Conservation (phyloP, 2,329 filamentous ascomycete genomes). For the Paecilomyces niveus region DNA sequence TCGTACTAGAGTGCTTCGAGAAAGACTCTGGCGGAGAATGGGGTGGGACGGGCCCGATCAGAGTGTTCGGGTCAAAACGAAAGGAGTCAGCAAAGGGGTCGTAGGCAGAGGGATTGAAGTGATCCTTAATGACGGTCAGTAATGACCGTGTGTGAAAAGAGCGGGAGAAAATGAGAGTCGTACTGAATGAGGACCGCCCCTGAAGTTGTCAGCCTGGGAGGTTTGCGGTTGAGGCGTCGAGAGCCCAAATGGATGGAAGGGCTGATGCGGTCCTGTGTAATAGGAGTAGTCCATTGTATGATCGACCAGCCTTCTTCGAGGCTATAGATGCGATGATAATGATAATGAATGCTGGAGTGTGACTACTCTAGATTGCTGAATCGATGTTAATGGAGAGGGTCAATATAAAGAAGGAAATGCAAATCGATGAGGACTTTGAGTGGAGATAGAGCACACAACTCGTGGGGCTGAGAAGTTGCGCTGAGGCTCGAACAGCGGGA, state of each 20-base stretch:
- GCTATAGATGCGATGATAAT: not conserved
- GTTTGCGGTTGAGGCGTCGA: conserved; percentile 34
- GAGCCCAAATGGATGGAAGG: conserved; percentile 45
- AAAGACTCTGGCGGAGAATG: conserved; percentile 30
- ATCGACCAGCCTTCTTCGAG: not conserved
- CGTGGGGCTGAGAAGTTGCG: not conserved
- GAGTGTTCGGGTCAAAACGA: conserved; percentile 26
- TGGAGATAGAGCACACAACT: not conserved
- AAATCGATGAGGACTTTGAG: not conserved
- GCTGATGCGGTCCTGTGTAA: conserved; percentile 37
- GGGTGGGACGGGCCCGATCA: conserved; percentile 19
- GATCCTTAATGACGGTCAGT: conserved; percentile 19
- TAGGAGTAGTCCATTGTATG: conserved; percentile 52
- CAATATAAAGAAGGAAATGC: not conserved
- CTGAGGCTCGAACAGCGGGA: not conserved
- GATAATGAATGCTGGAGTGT: not conserved
- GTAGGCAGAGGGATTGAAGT: conserved; percentile 28
- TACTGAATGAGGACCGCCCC: conserved; percentile 35
- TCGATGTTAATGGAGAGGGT: not conserved
- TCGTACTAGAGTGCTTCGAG: conserved; percentile 25
- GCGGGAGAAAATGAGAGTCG: conserved; percentile 17
- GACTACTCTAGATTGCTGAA: not conserved
- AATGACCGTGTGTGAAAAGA: conserved; percentile 7
- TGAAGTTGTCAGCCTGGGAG: conserved; percentile 38
- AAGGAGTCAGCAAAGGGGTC: conserved; percentile 32